phyloP scores from a whole-genome alignment of 192 early-diverging fungal genomes.

The Podila epicladia region DNA sequence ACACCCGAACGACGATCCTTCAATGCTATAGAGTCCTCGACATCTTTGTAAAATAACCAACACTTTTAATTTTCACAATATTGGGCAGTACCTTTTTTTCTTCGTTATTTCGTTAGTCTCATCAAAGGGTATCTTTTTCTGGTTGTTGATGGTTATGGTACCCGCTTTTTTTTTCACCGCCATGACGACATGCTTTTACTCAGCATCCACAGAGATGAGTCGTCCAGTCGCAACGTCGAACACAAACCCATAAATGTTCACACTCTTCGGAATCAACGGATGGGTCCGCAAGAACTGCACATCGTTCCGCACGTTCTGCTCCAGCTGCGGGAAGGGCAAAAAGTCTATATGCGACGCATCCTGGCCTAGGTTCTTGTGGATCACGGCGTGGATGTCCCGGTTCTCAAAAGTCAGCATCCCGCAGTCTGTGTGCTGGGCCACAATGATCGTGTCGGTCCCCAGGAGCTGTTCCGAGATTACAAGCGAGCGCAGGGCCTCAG shows the following conservation, averaged over 20 bases:
- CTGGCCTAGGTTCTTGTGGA: constrained; percentile 40
- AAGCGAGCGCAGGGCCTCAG: constrained; percentile 53
- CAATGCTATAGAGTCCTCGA: too few relatives aligned
- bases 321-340: constrained; percentile 47
- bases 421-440: constrained; percentile 52
- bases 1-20: too few relatives aligned
- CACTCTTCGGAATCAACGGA: constrained; percentile 41
- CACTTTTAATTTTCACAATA: too few relatives aligned
- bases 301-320: constrained; percentile 51
- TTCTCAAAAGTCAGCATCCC: constrained; percentile 57
- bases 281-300: constrained; percentile 32
- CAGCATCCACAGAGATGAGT: constrained; percentile 31
- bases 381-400: constrained; percentile 33
- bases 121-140: too few relatives aligned
- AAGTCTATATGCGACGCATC: constrained; percentile 52
- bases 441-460: constrained; percentile 47
- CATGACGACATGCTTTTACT: not conserved
- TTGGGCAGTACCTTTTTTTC: too few relatives aligned
- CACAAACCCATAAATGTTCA: constrained; percentile 45
- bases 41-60: too few relatives aligned
- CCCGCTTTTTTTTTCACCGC: too few relatives aligned
- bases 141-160: too few relatives aligned
- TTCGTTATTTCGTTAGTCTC: too few relatives aligned
- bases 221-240: constrained; percentile 53
- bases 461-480: constrained; percentile 56